Conservation (phyloP, 108 stramenopile genomes). For the Stephanodiscus minutulus region DNA sequence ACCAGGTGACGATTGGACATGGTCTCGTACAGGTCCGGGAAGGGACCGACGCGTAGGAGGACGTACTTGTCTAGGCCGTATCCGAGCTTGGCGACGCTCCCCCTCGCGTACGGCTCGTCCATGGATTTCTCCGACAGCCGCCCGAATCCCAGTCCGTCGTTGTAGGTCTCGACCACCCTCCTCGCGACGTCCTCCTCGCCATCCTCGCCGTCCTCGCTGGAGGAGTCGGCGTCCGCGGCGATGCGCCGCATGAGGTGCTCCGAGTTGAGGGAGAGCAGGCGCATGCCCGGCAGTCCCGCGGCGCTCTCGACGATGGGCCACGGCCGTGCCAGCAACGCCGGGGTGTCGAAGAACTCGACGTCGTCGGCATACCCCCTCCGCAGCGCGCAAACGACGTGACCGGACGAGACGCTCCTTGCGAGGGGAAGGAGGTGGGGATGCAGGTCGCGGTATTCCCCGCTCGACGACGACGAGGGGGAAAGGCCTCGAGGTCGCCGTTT, state of each 20-base stretch:
- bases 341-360: slow-evolving; percentile 47
- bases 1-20: slow-evolving; percentile 64
- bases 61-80: slow-evolving; percentile 86
- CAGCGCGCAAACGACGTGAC: slow-evolving; percentile 74
- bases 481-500: slow-evolving; percentile 61
- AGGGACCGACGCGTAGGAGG: slow-evolving; percentile 76
- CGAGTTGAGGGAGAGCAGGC: slow-evolving; percentile 67
- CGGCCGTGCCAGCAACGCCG: slow-evolving; percentile 47
- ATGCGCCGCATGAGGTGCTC: slow-evolving; percentile 86
- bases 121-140: slow-evolving; percentile 46
- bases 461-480: slow-evolving; percentile 16
- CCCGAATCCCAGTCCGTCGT: slow-evolving; percentile 59
- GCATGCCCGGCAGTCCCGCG: slow-evolving; percentile 64
- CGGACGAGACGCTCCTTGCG: slow-evolving; percentile 56
- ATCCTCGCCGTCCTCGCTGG: slow-evolving; percentile 26
- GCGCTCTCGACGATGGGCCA: slow-evolving; percentile 83
- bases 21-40: slow-evolving; percentile 77
- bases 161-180: slow-evolving; percentile 64
- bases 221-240: slow-evolving; percentile 69
- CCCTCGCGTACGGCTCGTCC: slow-evolving; percentile 64
- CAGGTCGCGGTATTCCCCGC: slow-evolving; percentile 55
- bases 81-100: slow-evolving; percentile 70
- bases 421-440: slow-evolving; percentile 77
- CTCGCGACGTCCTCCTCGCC: slow-evolving; percentile 15
- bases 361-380: slow-evolving; percentile 74